Conservation (phyloP, 306 rosid genomes). For the Castanospermum australe region DNA sequence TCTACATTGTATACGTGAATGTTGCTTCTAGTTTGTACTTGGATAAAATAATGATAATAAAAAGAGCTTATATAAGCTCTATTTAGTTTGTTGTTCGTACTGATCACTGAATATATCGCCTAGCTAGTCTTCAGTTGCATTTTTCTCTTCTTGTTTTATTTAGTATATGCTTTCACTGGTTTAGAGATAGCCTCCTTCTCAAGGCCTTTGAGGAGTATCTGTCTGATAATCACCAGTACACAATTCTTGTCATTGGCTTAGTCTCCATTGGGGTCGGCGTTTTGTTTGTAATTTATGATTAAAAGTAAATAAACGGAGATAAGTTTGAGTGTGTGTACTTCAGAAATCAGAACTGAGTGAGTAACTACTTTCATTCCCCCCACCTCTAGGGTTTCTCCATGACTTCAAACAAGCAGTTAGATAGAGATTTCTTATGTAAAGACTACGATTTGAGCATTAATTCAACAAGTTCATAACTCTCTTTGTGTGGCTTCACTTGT, state of each 20-base stretch:
- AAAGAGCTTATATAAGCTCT: neutral
- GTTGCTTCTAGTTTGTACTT: slow-evolving; percentile 25
- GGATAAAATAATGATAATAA: neutral
- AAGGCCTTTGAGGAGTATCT: neutral
- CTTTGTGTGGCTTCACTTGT: neutral
- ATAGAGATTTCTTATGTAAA: neutral
- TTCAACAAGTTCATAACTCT: neutral
- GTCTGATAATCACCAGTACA: neutral
- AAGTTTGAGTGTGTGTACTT: too few relatives aligned
- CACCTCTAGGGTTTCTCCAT: neutral
- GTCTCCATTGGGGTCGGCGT: too few relatives aligned
- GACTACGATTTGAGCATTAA: neutral
- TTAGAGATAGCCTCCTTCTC: neutral
- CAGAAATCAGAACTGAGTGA: neutral
- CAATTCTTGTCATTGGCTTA: neutral
- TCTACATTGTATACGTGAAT: neutral
- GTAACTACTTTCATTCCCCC: neutral
- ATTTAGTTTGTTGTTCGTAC: neutral
- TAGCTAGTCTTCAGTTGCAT: neutral
- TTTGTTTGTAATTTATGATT: too few relatives aligned
- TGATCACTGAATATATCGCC: neutral
- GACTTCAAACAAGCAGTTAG: neutral
- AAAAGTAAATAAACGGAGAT: neutral
- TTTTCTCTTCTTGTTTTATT: neutral
- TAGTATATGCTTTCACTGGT: neutral